Conservation (phyloP, 2,329 filamentous ascomycete genomes). For the Fusarium papillatum region DNA sequence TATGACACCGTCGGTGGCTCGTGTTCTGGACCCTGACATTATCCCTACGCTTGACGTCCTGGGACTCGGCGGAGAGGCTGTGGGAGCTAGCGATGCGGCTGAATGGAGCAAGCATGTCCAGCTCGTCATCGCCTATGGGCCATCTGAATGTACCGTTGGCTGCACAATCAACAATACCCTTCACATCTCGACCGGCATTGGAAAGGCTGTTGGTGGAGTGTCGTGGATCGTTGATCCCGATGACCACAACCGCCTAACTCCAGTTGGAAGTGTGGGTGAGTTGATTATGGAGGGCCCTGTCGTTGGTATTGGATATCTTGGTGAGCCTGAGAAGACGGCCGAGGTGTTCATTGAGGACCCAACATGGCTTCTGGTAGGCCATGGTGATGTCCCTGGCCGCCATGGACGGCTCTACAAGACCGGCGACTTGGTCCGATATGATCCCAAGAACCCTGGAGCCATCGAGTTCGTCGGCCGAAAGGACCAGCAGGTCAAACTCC, state of each 20-base stretch:
- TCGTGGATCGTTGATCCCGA: conserved; percentile 64
- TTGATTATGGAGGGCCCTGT: conserved; percentile 67
- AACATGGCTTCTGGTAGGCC: conserved; percentile 60
- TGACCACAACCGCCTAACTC: conserved; percentile 59
- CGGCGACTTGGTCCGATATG: conserved; percentile 60
- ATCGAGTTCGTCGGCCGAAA: conserved; percentile 58
- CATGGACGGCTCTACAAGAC: conserved; percentile 67
- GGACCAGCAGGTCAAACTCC: conserved; percentile 75
- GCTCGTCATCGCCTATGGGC: conserved; percentile 66
- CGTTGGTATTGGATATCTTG: conserved; percentile 72
- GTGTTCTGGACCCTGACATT: neutral
- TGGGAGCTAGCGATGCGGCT: conserved; percentile 62
- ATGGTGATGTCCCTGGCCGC: conserved; percentile 50
- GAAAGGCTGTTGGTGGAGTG: conserved; percentile 54
- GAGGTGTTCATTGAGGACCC: conserved; percentile 69
- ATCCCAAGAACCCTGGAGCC: neutral
- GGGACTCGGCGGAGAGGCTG: conserved; percentile 63
- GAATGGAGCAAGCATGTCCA: conserved; percentile 61
- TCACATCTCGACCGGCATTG: conserved; percentile 59
- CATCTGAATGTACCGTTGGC: conserved; percentile 56
- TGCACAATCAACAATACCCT: conserved; percentile 53
- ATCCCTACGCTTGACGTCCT: conserved; percentile 43
- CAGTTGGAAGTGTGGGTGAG: conserved; percentile 63
- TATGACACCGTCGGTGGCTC: conserved; percentile 53
- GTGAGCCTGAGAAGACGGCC: conserved; percentile 68